phyloP scores from a whole-genome alignment of 768 basidiomycete species.

The Phylloporus arenicola region DNA sequence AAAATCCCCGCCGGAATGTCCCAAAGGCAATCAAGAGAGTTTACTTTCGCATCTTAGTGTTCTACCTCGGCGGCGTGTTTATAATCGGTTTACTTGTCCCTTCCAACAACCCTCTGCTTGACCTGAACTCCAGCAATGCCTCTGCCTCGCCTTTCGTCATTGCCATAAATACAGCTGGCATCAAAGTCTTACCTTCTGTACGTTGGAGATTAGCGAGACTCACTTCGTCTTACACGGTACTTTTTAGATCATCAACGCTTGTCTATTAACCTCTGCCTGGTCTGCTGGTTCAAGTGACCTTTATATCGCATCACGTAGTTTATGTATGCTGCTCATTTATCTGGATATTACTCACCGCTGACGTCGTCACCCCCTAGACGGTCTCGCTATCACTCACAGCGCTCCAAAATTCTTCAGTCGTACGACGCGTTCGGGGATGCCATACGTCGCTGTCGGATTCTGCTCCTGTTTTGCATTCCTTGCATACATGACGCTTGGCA shows the following conservation, averaged over 20 bases:
- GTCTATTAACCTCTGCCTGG: constrained; percentile 42
- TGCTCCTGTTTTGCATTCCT: constrained; percentile 32
- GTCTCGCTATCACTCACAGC: constrained; percentile 48
- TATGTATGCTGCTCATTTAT: constrained; percentile 23
- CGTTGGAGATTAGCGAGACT: constrained; percentile 1
- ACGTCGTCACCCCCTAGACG: constrained; percentile 35
- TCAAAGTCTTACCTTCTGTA: constrained; percentile 51
- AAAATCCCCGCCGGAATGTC: constrained; percentile 43
- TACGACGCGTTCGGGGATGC: constrained; percentile 38
- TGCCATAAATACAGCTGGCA: constrained; percentile 50
- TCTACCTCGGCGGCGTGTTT: constrained; percentile 38
- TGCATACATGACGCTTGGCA: constrained; percentile 37
- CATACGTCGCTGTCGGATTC: constrained; percentile 35
- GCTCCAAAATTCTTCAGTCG: constrained; percentile 49
- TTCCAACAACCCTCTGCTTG: constrained; percentile 39
- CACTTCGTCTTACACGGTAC: not conserved
- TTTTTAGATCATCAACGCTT: constrained; percentile 31
- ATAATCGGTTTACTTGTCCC: constrained; percentile 49
- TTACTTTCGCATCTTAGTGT: constrained; percentile 39
- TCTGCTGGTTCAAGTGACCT: constrained; percentile 39
- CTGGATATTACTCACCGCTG: not conserved
- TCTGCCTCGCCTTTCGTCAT: constrained; percentile 54
- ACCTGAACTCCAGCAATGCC: constrained; percentile 35
- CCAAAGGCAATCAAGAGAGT: constrained; percentile 40
- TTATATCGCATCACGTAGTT: constrained; percentile 35